Evolutionary conservation across 2,329 filamentous ascomycete genomes (phyloP), one percentile per base, ranked within the genome.

Genomic region (Claviceps arundinis): DNA sequence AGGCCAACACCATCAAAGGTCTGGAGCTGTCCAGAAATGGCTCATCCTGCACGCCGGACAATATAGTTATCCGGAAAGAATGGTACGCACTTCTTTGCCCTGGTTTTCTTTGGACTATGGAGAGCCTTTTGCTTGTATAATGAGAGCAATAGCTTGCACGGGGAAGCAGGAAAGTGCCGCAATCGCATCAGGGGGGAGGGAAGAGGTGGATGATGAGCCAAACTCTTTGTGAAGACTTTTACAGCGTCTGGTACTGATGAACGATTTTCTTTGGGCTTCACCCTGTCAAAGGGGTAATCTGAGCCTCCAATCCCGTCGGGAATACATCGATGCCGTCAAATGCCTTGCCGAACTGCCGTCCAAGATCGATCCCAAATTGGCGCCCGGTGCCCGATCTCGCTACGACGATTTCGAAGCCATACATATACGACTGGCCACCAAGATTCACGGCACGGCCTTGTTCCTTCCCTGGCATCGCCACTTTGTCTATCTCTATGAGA

Each of bases 391-490:
- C 26, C 46, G 50, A 22, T 50, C 47, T n/a, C 50, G 53, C 37
- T 42, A 38, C 13, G 53, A 55, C 22, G 53, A 52, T 26, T 55
- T 55, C 40, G 43, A 34, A 5, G 52, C 19, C 14, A 26, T 47
- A 7, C 53, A 55, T 34, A 52, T 52, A 11, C 13, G 22, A 14
- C 22, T 30, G 22, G 14, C 47, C 22, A 22, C 8, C 11, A 26
- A 17, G 9, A 17, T 42, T 3, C 45, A 37, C n/a, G 30, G 0
- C 24, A 24, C 47, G 47, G 53, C 40, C 1, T 9, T 50, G 6
- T 42, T 55, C 5, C 40, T 55, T 1, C 53, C 67, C 9, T 73
- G 69, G 70, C 70, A 73, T 55, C 61, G 70, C 17, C 68, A 68
- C 57, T 73, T 68, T 53, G 56, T 64, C 2, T 66, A 62, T 54